Evolutionary conservation across 345 rosid genomes (phyloP).

Genomic region (Eucalyptus erythrocorys): DNA sequence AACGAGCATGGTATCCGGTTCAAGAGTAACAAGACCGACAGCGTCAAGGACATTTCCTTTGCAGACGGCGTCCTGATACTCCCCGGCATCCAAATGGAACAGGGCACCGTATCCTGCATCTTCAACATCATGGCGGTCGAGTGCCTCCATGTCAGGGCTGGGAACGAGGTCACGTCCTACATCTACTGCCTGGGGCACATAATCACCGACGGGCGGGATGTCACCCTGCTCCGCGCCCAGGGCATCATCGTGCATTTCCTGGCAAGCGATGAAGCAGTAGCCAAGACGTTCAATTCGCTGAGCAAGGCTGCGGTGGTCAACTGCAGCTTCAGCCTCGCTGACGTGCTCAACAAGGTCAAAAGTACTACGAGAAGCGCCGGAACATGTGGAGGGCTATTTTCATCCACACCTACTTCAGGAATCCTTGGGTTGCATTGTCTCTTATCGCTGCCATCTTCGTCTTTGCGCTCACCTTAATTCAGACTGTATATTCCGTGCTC

Average conservation of each 20-base stretch:
- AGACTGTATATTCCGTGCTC: conserved; percentile 16
- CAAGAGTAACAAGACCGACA: conserved; percentile 4
- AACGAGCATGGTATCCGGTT: conserved; percentile 27
- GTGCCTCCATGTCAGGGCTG: conserved; percentile 5
- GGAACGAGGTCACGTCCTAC: not conserved
- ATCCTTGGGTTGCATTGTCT: conserved; percentile 37
- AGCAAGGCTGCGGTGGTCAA: conserved; percentile 12
- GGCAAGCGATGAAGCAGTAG: conserved; percentile 34
- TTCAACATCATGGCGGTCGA: conserved; percentile 34
- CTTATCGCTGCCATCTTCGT: conserved; percentile 21
- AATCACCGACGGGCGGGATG: conserved; percentile 23
- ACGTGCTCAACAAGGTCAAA: conserved; percentile 13
- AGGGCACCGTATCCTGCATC: conserved; percentile 12
- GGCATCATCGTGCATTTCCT: conserved; percentile 27
- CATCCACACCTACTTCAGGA: conserved; percentile 32
- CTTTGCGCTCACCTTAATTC: conserved; percentile 23
- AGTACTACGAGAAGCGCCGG: conserved; percentile 16
- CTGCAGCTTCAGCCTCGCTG: conserved; percentile 1
- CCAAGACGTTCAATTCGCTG: conserved; percentile 32
- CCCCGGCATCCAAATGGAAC: conserved; percentile 15
- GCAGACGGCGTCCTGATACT: conserved; percentile 13
- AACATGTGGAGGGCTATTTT: conserved; percentile 38
- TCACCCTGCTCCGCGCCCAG: conserved; percentile 13
- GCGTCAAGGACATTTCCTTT: conserved; percentile 35
- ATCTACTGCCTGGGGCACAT: conserved; percentile 32